A percentile compares a stretch with the other conserved stretches of the same genome.
Evolutionary conservation across 441 rosid genomes (phyloP).

Genomic region (Erodium moschatum): DNA sequence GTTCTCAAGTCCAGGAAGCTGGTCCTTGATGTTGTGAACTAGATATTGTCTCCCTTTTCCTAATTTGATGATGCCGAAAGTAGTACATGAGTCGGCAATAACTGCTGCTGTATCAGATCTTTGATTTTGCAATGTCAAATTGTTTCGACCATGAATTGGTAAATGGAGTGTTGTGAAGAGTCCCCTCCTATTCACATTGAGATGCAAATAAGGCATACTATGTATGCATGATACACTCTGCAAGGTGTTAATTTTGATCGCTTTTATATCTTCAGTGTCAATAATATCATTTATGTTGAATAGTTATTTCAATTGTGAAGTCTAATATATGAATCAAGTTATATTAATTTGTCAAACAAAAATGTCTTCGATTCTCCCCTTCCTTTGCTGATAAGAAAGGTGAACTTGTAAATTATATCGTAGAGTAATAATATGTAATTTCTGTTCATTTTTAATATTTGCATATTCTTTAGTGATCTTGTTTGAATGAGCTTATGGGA

Average conservation of each 20-base stretch:
- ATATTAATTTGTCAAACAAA: too few species aligned
- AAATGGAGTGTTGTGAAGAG: constrained; percentile 13
- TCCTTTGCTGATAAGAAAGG: too few species aligned
- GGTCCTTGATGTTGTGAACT: constrained; percentile 89
- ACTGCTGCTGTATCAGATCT: constrained; percentile 23
- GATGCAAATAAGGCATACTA: constrained; percentile 31
- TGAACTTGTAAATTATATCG: too few species aligned
- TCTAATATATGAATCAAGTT: too few species aligned
- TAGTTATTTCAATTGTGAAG: too few species aligned
- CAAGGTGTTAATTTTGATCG: constrained; percentile 16
- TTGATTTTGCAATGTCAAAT: constrained; percentile 26
- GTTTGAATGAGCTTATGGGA: too few species aligned
- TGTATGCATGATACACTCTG: constrained; percentile 21
- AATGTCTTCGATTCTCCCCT: too few species aligned
- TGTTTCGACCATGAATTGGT: constrained; percentile 22
- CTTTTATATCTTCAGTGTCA: too few species aligned
- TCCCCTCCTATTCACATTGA: constrained; percentile 18
- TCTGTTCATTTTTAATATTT: too few species aligned
- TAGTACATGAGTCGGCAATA: constrained; percentile 28
- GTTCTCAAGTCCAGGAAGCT: constrained; percentile 84
- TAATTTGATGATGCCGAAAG: constrained; percentile 14
- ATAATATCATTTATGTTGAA: too few species aligned
- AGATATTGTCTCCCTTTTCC: constrained; percentile 21
- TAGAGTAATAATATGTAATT: too few species aligned
- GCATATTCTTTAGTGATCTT: too few species aligned